Base-by-base conservation (phyloP, 164 flowering plant genomes). In the Nymphaea colorata region DNA sequence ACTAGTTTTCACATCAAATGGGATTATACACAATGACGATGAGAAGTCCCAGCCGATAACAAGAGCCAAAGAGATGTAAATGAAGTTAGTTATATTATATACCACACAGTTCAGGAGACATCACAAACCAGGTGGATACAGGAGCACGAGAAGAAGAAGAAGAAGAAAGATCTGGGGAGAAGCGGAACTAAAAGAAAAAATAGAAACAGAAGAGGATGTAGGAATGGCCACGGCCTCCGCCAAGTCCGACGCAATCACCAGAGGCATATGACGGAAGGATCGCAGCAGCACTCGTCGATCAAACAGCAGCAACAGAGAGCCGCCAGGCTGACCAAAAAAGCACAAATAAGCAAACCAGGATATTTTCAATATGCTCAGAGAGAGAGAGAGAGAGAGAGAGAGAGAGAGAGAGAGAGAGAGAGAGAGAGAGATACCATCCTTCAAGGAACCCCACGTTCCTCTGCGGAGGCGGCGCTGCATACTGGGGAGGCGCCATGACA, bases 281-380 rank as follows among this genome's bases (percentile, higher is more conserved):
- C 92, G 67, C 87, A 85, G 84, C 90, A 89, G 47, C 90, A 89
- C 79, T 89, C 96, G 60, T 89, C 90, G 25, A 89, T 47, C 5
- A 89, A 79, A 74, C 82, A 88, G 72, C 89, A 86, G 78, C 94
- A 86, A 71, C 91, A 88, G 25, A 88, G 66, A 69, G 92, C 96
- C 15, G 89, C 92, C 43, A 89, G 84, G 73, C 91, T 87, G 74
- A 77, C 62, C 59, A 66, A 53, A 61, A 66, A 25, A 4, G 18
- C 67, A 12, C 67, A 15, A 44, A 64, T 17, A 17, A 51, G 57
- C 57, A 51, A 51, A 4, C 14, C 57, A 25, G 1, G 0, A 25
- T 25, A 25, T 25, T 25, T 25, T 25, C 36, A 25, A 25, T 25
- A 25, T 25, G 36, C 36, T n/a, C n/a, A 25, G 36, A 0, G 36